phyloP scores from a whole-genome alignment of 192 early-diverging fungal genomes.

The Coemansia sp. region DNA sequence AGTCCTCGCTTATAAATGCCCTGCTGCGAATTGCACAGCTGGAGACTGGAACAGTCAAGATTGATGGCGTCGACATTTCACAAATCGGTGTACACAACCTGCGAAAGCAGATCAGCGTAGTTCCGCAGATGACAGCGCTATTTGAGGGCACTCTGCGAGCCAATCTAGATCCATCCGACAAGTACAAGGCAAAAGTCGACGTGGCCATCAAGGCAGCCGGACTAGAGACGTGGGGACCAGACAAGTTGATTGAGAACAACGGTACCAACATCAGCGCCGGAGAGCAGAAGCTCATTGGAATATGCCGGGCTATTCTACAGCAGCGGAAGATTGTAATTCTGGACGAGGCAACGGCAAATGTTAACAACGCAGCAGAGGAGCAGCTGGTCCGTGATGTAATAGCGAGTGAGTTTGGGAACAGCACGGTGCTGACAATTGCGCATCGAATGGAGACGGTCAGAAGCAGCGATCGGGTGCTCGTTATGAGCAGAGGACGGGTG shows the following conservation, averaged over 20 bases:
- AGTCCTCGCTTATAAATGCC: constrained; percentile 72
- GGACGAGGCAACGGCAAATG: constrained; percentile 66
- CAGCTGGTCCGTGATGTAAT: constrained; percentile 57
- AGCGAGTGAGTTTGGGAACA: constrained; percentile 49
- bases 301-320: constrained; percentile 75
- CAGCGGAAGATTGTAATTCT: constrained; percentile 63
- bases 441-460: constrained; percentile 64
- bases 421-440: constrained; percentile 70
- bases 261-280: constrained; percentile 41
- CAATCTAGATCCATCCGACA: constrained; percentile 83
- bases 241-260: constrained; percentile 23
- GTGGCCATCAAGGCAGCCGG: constrained; percentile 63
- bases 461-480: constrained; percentile 57
- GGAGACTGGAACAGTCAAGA: constrained; percentile 60
- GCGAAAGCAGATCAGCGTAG: constrained; percentile 72
- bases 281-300: constrained; percentile 76
- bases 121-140: constrained; percentile 68
- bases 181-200: constrained; percentile 68
- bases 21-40: constrained; percentile 82
- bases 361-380: constrained; percentile 48
- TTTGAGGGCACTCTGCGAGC: constrained; percentile 59
- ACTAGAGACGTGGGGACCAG: constrained; percentile 60
- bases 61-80: constrained; percentile 74
- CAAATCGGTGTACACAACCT: constrained; percentile 70
- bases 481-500: constrained; percentile 59